Percentiles rank a stretch among this genome's conserved stretches.
Conservation (phyloP, 176 grass and related monocot species). For the Rhipidocladum racemiflorum region DNA sequence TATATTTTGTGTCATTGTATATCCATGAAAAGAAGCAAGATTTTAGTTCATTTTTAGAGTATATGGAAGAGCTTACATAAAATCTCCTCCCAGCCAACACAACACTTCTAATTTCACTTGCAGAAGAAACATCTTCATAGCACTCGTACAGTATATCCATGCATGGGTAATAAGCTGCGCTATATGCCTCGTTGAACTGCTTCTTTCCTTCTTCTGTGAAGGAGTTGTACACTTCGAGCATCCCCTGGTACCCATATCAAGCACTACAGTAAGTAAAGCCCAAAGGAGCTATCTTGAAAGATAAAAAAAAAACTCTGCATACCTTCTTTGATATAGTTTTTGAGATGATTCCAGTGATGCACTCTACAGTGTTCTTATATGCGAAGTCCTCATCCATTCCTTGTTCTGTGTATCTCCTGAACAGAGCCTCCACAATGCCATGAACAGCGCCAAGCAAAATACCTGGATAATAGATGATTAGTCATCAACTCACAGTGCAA, state of each 20-base stretch:
- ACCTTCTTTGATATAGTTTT: constrained; percentile 75
- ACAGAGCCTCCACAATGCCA: constrained; percentile 68
- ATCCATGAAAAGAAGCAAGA: neutral
- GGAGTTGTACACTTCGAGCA: constrained; percentile 76
- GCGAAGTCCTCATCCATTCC: constrained; percentile 62
- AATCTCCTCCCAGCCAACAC: constrained; percentile 76
- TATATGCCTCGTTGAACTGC: constrained; percentile 68
- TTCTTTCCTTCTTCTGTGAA: constrained; percentile 68
- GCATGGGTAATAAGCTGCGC: constrained; percentile 72
- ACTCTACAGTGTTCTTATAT: constrained; percentile 70
- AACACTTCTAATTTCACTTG: constrained; percentile 82
- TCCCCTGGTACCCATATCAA: constrained; percentile 39
- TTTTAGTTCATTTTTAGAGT: neutral
- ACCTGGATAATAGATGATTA: constrained; percentile 36
- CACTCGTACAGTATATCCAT: constrained; percentile 81
- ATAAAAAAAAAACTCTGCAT: neutral
- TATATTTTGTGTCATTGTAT: neutral
- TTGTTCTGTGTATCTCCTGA: constrained; percentile 76
- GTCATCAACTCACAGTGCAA: neutral
- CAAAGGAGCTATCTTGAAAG: neutral
- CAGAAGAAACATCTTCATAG: constrained; percentile 73
- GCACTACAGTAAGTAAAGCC: neutral
- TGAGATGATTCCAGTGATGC: constrained; percentile 77
- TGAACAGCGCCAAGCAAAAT: constrained; percentile 80
- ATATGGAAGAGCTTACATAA: constrained; percentile 42